Evolutionary conservation across 768 basidiomycete species (phyloP).

Genomic region (Termitomyces sp.): DNA sequence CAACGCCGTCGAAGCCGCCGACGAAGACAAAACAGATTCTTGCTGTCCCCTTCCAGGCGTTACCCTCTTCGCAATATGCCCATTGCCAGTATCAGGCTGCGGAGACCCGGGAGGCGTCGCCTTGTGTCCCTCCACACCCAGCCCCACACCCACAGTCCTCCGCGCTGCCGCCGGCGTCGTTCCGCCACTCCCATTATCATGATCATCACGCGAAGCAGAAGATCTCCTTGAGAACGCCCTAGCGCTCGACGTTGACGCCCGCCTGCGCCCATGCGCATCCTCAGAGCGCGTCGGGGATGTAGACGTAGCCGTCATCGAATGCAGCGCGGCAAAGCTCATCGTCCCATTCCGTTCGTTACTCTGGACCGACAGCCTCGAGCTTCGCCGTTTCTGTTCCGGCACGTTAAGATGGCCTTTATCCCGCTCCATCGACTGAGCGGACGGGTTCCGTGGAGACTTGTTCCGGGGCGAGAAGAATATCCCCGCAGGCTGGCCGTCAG

Average conservation of each 20-base stretch:
- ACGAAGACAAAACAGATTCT: slow-evolving; percentile 3
- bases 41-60: slow-evolving; percentile 7
- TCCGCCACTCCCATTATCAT: background rate
- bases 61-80: background rate
- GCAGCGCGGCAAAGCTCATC: slow-evolving; percentile 30
- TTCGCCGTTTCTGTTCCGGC: slow-evolving; percentile 20
- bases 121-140: slow-evolving; percentile 1
- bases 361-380: slow-evolving; percentile 20
- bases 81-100: slow-evolving; percentile 3
- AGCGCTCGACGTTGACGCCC: background rate
- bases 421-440: slow-evolving; percentile 40
- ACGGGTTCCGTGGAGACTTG: slow-evolving; percentile 31
- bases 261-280: background rate
- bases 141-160: background rate
- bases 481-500: slow-evolving; percentile 91
- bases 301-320: slow-evolving; percentile 16
- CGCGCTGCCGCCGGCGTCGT: background rate
- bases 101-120: slow-evolving; percentile 12
- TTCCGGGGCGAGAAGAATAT: slow-evolving; percentile 88
- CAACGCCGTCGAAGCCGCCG: slow-evolving; percentile 19
- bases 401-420: slow-evolving; percentile 27
- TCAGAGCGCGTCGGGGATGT: slow-evolving; percentile 11
- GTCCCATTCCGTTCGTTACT: slow-evolving; percentile 10
- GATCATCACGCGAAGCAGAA: slow-evolving; percentile 2
- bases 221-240: slow-evolving; percentile 6